Percentiles rank a stretch among this genome's conserved stretches.
Evolutionary conservation across 2,329 filamentous ascomycete species (phyloP).

Genomic region (Trichocomaceae sp.): DNA sequence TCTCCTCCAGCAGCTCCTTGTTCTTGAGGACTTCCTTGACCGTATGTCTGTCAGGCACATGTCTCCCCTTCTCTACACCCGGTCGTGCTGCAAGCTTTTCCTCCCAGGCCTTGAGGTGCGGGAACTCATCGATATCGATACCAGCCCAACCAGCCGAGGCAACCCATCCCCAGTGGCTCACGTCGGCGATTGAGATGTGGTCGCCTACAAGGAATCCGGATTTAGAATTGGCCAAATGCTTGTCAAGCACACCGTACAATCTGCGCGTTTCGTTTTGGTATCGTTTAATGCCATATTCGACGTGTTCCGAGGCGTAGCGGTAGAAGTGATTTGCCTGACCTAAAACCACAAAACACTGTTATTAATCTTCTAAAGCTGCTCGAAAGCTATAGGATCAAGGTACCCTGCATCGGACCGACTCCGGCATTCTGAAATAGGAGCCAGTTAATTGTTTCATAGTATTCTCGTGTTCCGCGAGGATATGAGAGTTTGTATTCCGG

Average conservation of each 20-base stretch:
- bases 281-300: conserved; percentile 73
- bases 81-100: conserved; percentile 62
- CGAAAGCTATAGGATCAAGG: background rate
- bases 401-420: conserved; percentile 69
- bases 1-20: conserved; percentile 52
- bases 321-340: conserved; percentile 75
- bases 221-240: conserved; percentile 52
- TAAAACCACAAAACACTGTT: background rate
- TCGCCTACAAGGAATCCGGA: conserved; percentile 48
- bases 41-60: conserved; percentile 61
- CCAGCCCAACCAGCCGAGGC: conserved; percentile 53
- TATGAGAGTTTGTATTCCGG: conserved; percentile 76
- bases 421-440: conserved; percentile 72
- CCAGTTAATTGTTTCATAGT: conserved; percentile 77
- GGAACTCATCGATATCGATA: conserved; percentile 68
- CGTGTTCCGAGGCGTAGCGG: conserved; percentile 74
- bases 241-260: conserved; percentile 70
- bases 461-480: conserved; percentile 62
- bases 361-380: background rate
- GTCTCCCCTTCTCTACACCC: conserved; percentile 66
- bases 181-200: conserved; percentile 57
- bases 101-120: conserved; percentile 69
- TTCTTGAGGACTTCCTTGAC: conserved; percentile 55
- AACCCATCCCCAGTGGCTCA: conserved; percentile 75
- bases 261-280: conserved; percentile 80